Evolutionary conservation across 441 rosid genomes (phyloP).

Genomic region (Gossypium trilobum): DNA sequence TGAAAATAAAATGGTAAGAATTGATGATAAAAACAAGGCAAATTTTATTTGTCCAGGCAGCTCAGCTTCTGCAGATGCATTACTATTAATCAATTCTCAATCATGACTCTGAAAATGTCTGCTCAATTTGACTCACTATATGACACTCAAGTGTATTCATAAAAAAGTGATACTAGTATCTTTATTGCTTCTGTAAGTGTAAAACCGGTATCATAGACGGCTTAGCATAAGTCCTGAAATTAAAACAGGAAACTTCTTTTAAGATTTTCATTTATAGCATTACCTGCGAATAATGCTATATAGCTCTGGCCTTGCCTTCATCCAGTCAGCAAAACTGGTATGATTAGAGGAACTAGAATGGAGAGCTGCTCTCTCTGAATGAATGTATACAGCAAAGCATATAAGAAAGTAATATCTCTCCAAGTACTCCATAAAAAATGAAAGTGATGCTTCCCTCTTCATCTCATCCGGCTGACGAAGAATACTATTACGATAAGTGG

Average conservation of each 20-base stretch:
- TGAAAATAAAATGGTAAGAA: neutral
- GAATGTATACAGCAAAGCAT: slow-evolving; percentile 94
- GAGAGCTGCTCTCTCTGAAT: slow-evolving; percentile 81
- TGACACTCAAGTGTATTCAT: neutral
- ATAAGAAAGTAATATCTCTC: slow-evolving; percentile 98
- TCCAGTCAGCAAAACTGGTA: slow-evolving; percentile 96
- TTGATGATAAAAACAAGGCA: slow-evolving; percentile 4
- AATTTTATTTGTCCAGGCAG: neutral
- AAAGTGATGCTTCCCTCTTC: slow-evolving; percentile 96
- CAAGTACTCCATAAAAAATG: slow-evolving; percentile 90
- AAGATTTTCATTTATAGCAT: slow-evolving; percentile 13
- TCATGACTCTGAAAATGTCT: neutral
- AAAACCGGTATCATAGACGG: neutral
- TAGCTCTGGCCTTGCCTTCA: slow-evolving; percentile 97
- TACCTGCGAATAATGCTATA: slow-evolving; percentile 97
- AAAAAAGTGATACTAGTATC: neutral
- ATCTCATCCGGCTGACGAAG: slow-evolving; percentile 95
- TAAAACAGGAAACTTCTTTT: neutral
- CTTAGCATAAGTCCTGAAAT: neutral
- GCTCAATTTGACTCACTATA: slow-evolving; percentile 5
- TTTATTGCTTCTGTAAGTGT: neutral
- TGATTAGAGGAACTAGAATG: slow-evolving; percentile 64
- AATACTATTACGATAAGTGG: slow-evolving; percentile 81
- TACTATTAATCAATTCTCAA: neutral
- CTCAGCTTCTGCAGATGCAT: neutral